phyloP scores from a whole-genome alignment of 1,139 yeast species.

The Oligophagozyma castellii region DNA sequence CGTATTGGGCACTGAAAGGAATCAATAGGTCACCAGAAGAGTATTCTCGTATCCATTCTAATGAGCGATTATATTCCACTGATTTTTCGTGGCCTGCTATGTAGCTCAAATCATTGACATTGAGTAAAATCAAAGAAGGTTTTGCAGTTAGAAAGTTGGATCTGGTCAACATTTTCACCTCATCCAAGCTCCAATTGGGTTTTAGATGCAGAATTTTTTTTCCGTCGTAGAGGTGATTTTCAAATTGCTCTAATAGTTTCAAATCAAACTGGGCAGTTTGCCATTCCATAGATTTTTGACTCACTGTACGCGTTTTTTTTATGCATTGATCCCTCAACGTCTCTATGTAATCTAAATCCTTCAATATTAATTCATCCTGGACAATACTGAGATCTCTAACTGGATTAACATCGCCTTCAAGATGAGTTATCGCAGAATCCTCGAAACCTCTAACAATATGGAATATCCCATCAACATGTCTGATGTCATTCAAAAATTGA shows the following conservation, averaged over 20 bases:
- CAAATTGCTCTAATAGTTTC: slow-evolving; percentile 33
- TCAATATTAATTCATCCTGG: slow-evolving; percentile 56
- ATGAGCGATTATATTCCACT: slow-evolving; percentile 31
- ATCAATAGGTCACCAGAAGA: slow-evolving; percentile 44
- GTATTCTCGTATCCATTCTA: slow-evolving; percentile 38
- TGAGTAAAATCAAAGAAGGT: slow-evolving; percentile 49
- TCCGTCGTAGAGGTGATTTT: slow-evolving; percentile 45
- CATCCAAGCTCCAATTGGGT: slow-evolving; percentile 37
- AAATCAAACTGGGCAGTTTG: slow-evolving; percentile 31
- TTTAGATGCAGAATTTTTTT: slow-evolving; percentile 33
- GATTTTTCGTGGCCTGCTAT: slow-evolving; percentile 14
- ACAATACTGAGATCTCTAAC: slow-evolving; percentile 55
- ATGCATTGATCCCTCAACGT: slow-evolving; percentile 35
- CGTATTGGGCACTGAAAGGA: slow-evolving; percentile 49
- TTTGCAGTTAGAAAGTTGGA: slow-evolving; percentile 57
- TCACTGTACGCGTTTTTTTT: slow-evolving; percentile 31
- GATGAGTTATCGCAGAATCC: slow-evolving; percentile 58
- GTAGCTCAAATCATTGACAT: slow-evolving; percentile 47
- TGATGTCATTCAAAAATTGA: slow-evolving; percentile 55
- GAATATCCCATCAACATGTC: slow-evolving; percentile 61
- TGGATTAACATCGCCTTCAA: slow-evolving; percentile 52
- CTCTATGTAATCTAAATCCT: slow-evolving; percentile 57
- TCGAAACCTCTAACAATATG: slow-evolving; percentile 58
- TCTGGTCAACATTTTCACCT: slow-evolving; percentile 42
- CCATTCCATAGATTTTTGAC: slow-evolving; percentile 24